Percentiles rank a stretch among this genome's conserved stretches.
Evolutionary conservation across 768 basidiomycete genomes (phyloP).

Genomic region (Imleria badia): DNA sequence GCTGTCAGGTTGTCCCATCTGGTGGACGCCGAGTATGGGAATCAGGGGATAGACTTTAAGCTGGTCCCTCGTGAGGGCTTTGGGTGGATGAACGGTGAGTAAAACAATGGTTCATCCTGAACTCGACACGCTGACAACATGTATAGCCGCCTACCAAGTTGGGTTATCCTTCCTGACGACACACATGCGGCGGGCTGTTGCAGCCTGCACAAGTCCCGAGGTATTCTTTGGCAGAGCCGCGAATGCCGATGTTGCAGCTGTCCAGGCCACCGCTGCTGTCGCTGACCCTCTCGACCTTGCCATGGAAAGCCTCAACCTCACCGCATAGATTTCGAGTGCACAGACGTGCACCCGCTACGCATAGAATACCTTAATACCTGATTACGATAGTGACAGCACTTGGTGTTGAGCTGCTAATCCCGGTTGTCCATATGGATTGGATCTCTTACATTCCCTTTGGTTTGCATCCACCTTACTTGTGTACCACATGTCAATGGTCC

Average conservation of each 20-base stretch:
- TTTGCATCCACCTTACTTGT: slow-evolving; percentile 2
- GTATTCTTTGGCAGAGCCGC: slow-evolving; percentile 69
- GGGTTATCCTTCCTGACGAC: slow-evolving; percentile 92
- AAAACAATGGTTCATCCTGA: neutral
- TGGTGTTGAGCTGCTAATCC: slow-evolving; percentile 4
- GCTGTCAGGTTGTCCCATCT: slow-evolving; percentile 94
- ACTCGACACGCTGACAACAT: slow-evolving; percentile 2
- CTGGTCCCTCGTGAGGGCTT: slow-evolving; percentile 97
- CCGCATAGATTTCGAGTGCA: slow-evolving; percentile 11
- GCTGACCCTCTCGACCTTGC: slow-evolving; percentile 63
- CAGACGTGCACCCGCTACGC: neutral
- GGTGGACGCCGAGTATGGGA: slow-evolving; percentile 96
- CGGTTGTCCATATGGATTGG: neutral
- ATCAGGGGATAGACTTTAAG: slow-evolving; percentile 96
- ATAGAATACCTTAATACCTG: slow-evolving; percentile 17
- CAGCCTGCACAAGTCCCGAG: slow-evolving; percentile 91
- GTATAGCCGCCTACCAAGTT: slow-evolving; percentile 88
- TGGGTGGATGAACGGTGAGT: slow-evolving; percentile 95
- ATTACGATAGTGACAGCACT: neutral
- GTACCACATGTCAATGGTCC: neutral
- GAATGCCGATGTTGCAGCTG: slow-evolving; percentile 35
- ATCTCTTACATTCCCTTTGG: neutral
- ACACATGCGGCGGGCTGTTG: slow-evolving; percentile 94
- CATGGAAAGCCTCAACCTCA: slow-evolving; percentile 51
- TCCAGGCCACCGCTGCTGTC: slow-evolving; percentile 35